Base-by-base conservation (phyloP, 2,329 filamentous ascomycete genomes). In the Aspergillus flavus region DNA sequence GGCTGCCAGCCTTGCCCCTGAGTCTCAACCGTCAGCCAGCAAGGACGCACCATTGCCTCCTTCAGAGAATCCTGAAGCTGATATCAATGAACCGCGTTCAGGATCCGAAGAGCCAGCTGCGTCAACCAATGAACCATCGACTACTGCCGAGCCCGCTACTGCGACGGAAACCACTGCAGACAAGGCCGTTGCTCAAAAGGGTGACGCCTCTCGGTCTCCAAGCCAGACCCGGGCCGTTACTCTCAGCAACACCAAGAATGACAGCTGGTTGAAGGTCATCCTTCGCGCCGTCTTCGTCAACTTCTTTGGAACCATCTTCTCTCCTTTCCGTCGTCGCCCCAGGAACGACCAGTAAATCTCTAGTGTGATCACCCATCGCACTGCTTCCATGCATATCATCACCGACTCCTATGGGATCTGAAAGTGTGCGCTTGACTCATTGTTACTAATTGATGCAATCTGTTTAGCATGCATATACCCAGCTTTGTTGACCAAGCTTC, bases 201-300 rank as follows among this genome's bases (percentile, higher is more conserved):
- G 70, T 30, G 70, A 71, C 58, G 71, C 73, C 55, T 64, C 70
- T 72, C 74, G 72, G 60, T 73, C 74, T 30, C 57, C 68, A 64
- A 76, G 73, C 69, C 75, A 73, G 71, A 77, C 76, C 62, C 76
- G 74, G 69, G 75, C 76, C 66, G 73, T 78, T 69, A 78, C 78
- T 64, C 64, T 79, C 63, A 76, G 75, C 66, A 69, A 71, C 64
- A n/a, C 52, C 52, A 73, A 75, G 70, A 69, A 72, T 59, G 75
- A 79, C 58, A 77, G 73, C 66, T 80, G 78, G 74, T 73, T 80
- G 69, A 78, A 75, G 67, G 73, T 73, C 58, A 70, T 80, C 62
- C 72, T 78, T 67, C 78, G 77, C 57, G 73, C 77, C 45, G 74
- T 80, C 52, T 79, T 79, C 71, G 71, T 72, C 55, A 75, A 73